Evolutionary conservation across 1,284 basidiomycete species (phyloP), one percentile per base, ranked within the genome.

Genomic region (Puccinia coronata): DNA sequence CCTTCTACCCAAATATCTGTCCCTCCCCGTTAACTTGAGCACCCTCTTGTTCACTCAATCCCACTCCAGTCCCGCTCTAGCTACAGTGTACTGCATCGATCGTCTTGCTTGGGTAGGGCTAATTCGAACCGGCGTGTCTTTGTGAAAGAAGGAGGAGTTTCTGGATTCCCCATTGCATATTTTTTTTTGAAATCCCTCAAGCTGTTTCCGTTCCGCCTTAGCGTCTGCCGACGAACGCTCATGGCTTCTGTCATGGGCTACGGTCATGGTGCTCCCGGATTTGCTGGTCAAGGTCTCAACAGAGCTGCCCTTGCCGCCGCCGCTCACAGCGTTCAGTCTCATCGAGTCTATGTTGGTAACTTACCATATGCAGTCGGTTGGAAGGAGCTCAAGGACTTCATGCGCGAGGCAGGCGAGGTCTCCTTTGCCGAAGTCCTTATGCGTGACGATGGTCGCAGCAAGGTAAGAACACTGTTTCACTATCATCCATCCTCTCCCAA

Each of bases 401-500:
- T 81, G 80, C 71, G 80, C 34, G 80, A 81, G 47, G 80, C 72
- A 14, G 80, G 80, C 36, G 80, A 81, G 14, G 80, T 81, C 34
- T 67, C 72, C 25, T 81, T 81, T 55, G 80, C 80, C 28, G 80
- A 81, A 75, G 80, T 81, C 14, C 51, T 81, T n/a, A 75, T 81
- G 59, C 72, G 80, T 6, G 49, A 51, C 41, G 80, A 81, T 47
- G 80, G 80, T 65, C 80, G 80, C 16, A 74, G 71, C 39, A 81
- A 81, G 63, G 80, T 81, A 53, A 28, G 51, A 47, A 25, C 31
- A 34, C 36, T 69, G 16, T 6, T 39, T 47, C 41, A 59, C 31
- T 23, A 65, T 47, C 47, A n/a, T 23, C 59, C 5, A 25, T 63
- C 23, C 14, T 63, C 25, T 25, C 41, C 47, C 69, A 20, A n/a